Evolutionary conservation across 768 basidiomycete species (phyloP).

Genomic region (Pleurotus djamor): DNA sequence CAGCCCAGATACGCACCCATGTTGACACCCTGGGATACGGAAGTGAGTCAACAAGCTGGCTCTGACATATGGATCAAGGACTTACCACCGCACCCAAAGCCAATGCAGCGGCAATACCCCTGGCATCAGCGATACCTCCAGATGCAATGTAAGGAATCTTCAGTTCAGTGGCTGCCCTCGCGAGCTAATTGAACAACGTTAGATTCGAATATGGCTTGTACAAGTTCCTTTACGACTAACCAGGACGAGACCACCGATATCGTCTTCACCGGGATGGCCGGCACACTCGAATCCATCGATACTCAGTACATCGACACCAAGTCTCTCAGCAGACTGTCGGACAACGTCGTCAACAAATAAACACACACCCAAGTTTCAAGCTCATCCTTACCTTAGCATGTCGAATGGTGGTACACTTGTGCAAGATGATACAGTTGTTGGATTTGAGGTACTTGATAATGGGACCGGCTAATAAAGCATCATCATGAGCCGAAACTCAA

Average conservation of each 20-base stretch:
- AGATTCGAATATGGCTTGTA: background rate
- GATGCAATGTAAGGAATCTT: conserved; percentile 87
- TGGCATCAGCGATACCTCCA: conserved; percentile 86
- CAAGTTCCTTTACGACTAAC: conserved; percentile 30
- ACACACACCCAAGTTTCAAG: background rate
- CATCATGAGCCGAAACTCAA: background rate
- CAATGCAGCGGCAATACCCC: conserved; percentile 80
- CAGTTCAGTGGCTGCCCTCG: conserved; percentile 82
- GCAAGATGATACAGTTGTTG: conserved; percentile 76
- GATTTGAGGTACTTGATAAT: conserved; percentile 81
- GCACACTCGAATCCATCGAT: conserved; percentile 97
- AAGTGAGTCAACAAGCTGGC: background rate
- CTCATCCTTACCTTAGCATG: conserved; percentile 67
- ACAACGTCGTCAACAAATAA: background rate
- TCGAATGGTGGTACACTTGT: conserved; percentile 86
- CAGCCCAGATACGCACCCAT: conserved; percentile 50
- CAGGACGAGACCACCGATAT: conserved; percentile 84
- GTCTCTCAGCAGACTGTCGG: conserved; percentile 52
- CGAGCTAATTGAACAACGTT: conserved; percentile 49
- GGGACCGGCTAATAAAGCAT: conserved; percentile 52
- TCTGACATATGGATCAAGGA: conserved; percentile 11
- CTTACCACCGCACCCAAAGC: conserved; percentile 78
- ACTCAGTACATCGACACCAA: conserved; percentile 85
- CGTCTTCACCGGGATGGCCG: conserved; percentile 93
- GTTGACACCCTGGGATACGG: conserved; percentile 66